A percentile compares a stretch with the other conserved stretches of the same genome.
These are phyloP conservation scores for Rhizopogon salebrosus DNA, from an alignment of 768 basidiomycete genomes.

Conservation along the genomic window DNA sequence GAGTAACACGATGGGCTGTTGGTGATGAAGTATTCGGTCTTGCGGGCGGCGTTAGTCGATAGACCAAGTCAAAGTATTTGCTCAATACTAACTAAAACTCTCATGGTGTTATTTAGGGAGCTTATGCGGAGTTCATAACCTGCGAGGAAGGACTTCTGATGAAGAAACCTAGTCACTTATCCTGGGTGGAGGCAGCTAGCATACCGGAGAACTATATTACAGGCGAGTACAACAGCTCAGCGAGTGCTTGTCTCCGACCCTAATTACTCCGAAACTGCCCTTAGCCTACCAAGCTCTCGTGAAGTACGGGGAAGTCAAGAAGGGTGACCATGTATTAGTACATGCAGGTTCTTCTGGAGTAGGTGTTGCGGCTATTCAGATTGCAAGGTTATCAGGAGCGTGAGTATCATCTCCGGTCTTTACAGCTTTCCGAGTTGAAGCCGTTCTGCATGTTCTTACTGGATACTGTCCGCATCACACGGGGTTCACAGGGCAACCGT, in stretches of 20 bases:
- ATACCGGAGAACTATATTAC: conserved; percentile 89
- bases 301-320: conserved; percentile 61
- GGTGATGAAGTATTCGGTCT: conserved; percentile 79
- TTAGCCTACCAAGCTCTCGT: conserved; percentile 62
- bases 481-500: conserved; percentile 48
- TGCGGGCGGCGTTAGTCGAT: conserved; percentile 61
- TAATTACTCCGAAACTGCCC: conserved; percentile 5
- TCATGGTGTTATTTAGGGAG: conserved; percentile 49
- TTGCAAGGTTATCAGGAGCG: conserved; percentile 73
- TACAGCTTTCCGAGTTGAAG: conserved; percentile 1
- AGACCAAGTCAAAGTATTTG: background rate
- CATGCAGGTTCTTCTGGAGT: conserved; percentile 93
- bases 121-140: conserved; percentile 84
- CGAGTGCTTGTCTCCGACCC: conserved; percentile 1
- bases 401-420: conserved; percentile 32
- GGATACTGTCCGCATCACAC: conserved; percentile 7
- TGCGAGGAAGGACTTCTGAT: conserved; percentile 63
- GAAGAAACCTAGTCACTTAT: conserved; percentile 66
- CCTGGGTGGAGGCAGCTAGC: conserved; percentile 81
- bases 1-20: conserved; percentile 47
- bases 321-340: conserved; percentile 72
- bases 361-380: conserved; percentile 82
- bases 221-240: conserved; percentile 37
- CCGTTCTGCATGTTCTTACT: background rate
- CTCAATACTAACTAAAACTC: conserved; percentile 2